Conservation (phyloP, 176 grass and related monocot species). For the Carex myosuroides region DNA sequence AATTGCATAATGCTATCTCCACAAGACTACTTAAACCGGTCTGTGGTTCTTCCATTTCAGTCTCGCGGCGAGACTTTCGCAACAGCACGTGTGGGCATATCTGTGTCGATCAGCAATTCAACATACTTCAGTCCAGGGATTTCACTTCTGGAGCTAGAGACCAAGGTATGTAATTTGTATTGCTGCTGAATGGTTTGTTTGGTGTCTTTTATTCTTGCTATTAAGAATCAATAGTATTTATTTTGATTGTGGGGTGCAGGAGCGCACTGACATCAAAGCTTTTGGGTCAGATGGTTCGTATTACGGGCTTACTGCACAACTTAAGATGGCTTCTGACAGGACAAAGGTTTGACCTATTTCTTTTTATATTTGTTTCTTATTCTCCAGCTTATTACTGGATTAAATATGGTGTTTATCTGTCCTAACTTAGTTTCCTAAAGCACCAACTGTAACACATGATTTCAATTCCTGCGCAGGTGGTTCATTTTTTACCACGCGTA, state of each 20-base stretch:
- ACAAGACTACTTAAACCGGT: conserved; percentile 72
- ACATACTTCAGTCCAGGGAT: conserved; percentile 68
- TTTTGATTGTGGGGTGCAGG: conserved; percentile 39
- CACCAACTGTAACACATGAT: conserved; percentile 6
- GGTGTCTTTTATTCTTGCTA: conserved; percentile 6
- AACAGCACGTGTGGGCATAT: conserved; percentile 71
- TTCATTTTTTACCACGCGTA: conserved; percentile 66
- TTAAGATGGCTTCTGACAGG: conserved; percentile 95
- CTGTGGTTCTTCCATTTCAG: conserved; percentile 42
- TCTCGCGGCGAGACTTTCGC: conserved; percentile 42
- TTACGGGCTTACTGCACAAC: conserved; percentile 80
- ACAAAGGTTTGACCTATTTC: conserved; percentile 64
- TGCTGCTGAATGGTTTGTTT: conserved; percentile 10
- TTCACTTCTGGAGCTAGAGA: conserved; percentile 91
- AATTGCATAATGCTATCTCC: conserved; percentile 89
- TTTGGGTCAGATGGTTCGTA: conserved; percentile 90
- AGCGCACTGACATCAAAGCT: conserved; percentile 73
- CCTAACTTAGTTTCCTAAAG: neutral
- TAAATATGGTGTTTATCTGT: neutral
- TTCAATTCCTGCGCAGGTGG: conserved; percentile 47
- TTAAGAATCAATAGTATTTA: neutral
- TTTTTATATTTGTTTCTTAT: neutral
- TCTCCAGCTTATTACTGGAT: neutral
- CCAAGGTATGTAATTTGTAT: conserved; percentile 51
- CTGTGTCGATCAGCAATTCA: conserved; percentile 53